Evolutionary conservation across 768 basidiomycete species (phyloP), one percentile per base, ranked within the genome.

Genomic region (Mrakia blollopis): DNA sequence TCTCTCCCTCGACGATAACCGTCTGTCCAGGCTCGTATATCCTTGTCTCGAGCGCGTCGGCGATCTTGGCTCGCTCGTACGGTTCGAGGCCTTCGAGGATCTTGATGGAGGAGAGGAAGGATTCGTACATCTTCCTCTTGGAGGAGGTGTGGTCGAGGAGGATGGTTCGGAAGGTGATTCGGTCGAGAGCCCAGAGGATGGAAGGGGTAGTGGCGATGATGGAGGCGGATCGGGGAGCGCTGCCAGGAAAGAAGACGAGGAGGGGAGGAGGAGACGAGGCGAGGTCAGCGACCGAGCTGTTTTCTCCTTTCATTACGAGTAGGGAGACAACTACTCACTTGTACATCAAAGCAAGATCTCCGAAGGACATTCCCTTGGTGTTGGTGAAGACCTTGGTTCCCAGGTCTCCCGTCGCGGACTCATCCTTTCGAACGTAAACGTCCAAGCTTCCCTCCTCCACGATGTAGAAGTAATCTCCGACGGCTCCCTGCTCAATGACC

Each of bases 291-390:
- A n/a, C 6, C 39, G n/a, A 63, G 57, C n/a, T n/a, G 11, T 18
- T 50, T 3, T 35, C 54, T 7, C 47, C 11, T 14, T 50, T 50
- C 11, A 60, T 3, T 14, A 32, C 1, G 1, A 18, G 32, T 35
- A n/a, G 70, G 35, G 39, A 57, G 2, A 4, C 16, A n/a, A 35
- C 16, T 52, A 30, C 84, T 79, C 73, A 84, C 84, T 93, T 94
- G 85, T 99, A 96, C 96, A 99, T 98, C 80, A 99, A 85, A 41
- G 97, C 97, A 74, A 99, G 87, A 85, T 99, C 96, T 62, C 97
- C 97, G 78, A 98, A 98, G 62, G 91, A 94, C 77, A 87, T 89
- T 5, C 94, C 94, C 1, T 92, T 89, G 63, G 86, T 87, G 86
- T 92, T 94, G 77, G 92, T 91, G 72, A 90, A 89, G 1, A 98